phyloP scores from a whole-genome alignment of 2,329 filamentous ascomycete genomes.

The Ustulina deusta region DNA sequence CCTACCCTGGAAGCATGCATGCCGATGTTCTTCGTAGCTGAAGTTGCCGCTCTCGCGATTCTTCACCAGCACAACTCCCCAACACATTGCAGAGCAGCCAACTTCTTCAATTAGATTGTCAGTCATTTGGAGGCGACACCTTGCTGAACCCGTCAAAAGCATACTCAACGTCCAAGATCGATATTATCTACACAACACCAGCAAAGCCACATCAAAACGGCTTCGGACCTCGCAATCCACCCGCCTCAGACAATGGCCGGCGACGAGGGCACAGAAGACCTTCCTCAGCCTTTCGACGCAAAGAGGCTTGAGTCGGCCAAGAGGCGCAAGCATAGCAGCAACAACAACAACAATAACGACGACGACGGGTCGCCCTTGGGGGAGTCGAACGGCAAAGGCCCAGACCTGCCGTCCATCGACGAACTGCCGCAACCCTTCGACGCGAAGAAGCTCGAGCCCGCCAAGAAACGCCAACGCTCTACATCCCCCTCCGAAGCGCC shows the following conservation, averaged over 20 bases:
- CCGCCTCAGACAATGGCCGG: constrained; percentile 51
- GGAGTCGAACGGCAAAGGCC: constrained; percentile 45
- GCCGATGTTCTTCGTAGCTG: neutral
- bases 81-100: neutral
- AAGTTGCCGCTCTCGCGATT: neutral
- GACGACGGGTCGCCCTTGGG: constrained; percentile 48
- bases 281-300: constrained; percentile 57
- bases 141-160: neutral
- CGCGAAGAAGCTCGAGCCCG: constrained; percentile 67
- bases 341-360: neutral
- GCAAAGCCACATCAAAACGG: neutral
- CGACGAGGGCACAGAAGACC: constrained; percentile 49
- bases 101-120: neutral
- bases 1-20: neutral
- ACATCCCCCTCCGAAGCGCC: constrained; percentile 61
- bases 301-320: constrained; percentile 57
- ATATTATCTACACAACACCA: neutral
- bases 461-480: constrained; percentile 69
- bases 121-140: neutral
- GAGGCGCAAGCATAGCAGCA: constrained; percentile 54
- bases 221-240: neutral
- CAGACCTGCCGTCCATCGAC: constrained; percentile 50
- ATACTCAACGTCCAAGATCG: neutral
- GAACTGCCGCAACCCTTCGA: constrained; percentile 72
- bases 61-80: neutral